Conservation (phyloP, 2,329 filamentous ascomycete genomes). For the Alternaria burnsii region DNA sequence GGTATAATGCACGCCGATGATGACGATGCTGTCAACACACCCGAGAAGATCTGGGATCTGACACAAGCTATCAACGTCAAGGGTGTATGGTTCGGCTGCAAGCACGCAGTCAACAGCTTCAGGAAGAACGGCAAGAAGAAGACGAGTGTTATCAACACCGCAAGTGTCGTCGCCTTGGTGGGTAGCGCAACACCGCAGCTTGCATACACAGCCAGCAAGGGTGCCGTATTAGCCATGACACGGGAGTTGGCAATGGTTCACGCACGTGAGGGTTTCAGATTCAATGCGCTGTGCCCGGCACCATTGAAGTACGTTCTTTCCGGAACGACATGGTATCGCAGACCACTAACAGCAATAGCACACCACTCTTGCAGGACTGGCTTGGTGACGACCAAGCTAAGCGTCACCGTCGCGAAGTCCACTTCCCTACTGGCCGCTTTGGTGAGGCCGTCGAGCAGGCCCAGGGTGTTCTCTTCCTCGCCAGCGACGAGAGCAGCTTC, state of each 20-base stretch:
- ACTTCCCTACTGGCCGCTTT: conserved; percentile 88
- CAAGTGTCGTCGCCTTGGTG: conserved; percentile 85
- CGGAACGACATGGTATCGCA: neutral
- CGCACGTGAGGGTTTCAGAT: conserved; percentile 86
- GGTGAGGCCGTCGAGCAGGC: conserved; percentile 95
- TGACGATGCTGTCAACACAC: conserved; percentile 75
- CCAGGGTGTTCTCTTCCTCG: conserved; percentile 85
- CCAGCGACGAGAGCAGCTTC: conserved; percentile 87
- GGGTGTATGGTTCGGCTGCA: conserved; percentile 96
- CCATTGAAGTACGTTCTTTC: conserved; percentile 72
- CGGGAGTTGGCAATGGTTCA: conserved; percentile 92
- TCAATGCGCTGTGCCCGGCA: conserved; percentile 90
- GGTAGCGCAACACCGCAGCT: conserved; percentile 88
- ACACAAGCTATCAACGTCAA: conserved; percentile 97
- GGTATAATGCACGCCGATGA: conserved; percentile 90
- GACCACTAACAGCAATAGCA: conserved; percentile 58
- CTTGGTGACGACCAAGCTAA: conserved; percentile 86
- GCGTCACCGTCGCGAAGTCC: conserved; percentile 81
- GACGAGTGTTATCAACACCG: conserved; percentile 90
- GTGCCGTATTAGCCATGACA: conserved; percentile 88
- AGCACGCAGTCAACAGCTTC: conserved; percentile 85
- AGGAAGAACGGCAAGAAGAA: conserved; percentile 80
- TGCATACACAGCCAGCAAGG: conserved; percentile 94
- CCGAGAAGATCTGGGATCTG: conserved; percentile 91
- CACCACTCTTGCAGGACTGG: conserved; percentile 91